Evolutionary conservation across 1,284 basidiomycete species (phyloP).

Genomic region (Neonothopanus nambi): DNA sequence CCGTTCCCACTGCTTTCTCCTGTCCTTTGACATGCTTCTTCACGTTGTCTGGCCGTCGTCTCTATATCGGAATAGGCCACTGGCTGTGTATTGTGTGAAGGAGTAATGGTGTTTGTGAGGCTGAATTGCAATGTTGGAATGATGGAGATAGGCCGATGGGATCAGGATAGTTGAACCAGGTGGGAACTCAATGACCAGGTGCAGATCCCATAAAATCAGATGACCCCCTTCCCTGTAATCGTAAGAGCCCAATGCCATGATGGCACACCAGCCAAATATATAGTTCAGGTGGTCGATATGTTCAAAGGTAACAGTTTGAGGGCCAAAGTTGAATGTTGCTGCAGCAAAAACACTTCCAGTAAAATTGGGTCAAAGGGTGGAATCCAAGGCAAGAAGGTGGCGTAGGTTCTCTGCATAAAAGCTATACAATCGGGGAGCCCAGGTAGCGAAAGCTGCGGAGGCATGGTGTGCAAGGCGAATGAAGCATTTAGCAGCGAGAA

Average conservation of each 20-base stretch:
- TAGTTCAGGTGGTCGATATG: conserved; percentile 1
- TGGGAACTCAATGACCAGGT: conserved; percentile 4
- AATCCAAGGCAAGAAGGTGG: too few relatives aligned
- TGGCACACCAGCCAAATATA: conserved; percentile 4
- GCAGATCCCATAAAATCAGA: conserved; percentile 1
- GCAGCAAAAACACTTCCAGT: conserved; percentile 2
- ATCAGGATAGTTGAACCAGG: too few relatives aligned
- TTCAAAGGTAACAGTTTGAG: not conserved
- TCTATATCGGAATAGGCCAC: not conserved
- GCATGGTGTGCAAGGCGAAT: too few relatives aligned
- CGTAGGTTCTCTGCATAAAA: too few relatives aligned
- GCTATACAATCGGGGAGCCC: too few relatives aligned
- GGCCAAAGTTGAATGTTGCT: conserved; percentile 3
- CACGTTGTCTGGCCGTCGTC: too few relatives aligned
- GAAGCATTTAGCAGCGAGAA: too few relatives aligned
- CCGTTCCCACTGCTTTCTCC: too few relatives aligned
- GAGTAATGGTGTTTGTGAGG: not conserved
- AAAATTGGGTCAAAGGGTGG: too few relatives aligned
- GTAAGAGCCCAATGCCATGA: not conserved
- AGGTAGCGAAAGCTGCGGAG: too few relatives aligned
- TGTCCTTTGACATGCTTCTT: too few relatives aligned
- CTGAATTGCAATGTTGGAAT: conserved; percentile 1
- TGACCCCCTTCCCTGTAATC: conserved; percentile 1
- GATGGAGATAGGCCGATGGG: too few relatives aligned
- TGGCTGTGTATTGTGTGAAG: not conserved